A percentile compares a stretch with the other conserved stretches of the same genome.
phyloP scores from a whole-genome alignment of 257 asterid genomes.

The Solanum rostratum region DNA sequence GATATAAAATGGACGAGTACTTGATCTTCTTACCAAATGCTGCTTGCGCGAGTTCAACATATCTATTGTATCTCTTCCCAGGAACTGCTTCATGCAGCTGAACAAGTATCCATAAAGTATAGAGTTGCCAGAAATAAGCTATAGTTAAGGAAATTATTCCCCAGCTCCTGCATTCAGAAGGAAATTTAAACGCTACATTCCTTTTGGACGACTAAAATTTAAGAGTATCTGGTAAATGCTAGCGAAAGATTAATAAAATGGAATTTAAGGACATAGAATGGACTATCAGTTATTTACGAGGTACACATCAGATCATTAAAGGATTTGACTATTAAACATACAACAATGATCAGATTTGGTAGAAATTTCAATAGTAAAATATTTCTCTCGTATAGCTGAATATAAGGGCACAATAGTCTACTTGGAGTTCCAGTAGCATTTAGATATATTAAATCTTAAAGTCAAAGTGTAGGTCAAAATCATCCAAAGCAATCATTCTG shows the following conservation, averaged over 20 bases:
- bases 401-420: background rate
- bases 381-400: background rate
- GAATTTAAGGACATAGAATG: background rate
- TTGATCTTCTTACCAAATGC: conserved; percentile 66
- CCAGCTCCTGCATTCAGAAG: conserved; percentile 67
- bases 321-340: background rate
- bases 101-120: conserved; percentile 95
- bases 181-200: background rate
- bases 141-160: conserved; percentile 75
- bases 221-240: background rate
- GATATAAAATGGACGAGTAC: background rate
- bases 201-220: background rate
- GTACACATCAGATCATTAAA: background rate
- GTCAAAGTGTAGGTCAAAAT: background rate
- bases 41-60: conserved; percentile 95
- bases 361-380: background rate
- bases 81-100: conserved; percentile 99
- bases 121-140: conserved; percentile 90
- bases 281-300: background rate
- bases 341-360: background rate
- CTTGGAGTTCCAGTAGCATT: background rate
- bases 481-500: background rate
- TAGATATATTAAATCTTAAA: background rate
- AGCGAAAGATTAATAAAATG: background rate
- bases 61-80: conserved; percentile 93